Evolutionary conservation across 2,329 filamentous ascomycete species (phyloP), one percentile per base, ranked within the genome.

Genomic region (Lecanicillium sp.): DNA sequence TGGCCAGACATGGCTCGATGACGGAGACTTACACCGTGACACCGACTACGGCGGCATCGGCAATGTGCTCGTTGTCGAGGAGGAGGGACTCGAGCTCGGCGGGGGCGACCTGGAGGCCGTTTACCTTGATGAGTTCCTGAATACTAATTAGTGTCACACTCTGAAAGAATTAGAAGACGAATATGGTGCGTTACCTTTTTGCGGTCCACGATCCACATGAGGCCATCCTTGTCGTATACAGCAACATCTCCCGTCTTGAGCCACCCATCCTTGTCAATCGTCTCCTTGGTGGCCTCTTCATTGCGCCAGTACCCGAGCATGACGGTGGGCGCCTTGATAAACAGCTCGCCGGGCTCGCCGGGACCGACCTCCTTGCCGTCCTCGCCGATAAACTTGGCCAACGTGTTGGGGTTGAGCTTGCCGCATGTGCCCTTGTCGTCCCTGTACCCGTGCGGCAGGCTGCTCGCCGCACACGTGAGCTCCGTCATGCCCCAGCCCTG

Each of bases 401-500:
- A 73, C 49, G 67, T 70, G 54, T 81, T 81, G 3, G 78, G 70
- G 42, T 71, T 59, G 24, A 82, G 60, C 52, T 74, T 41, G 5
- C 79, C 79, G 0, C 81, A 77, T 37, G 67, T 69, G 3, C 73
- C 72, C 11, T 66, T 69, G 30, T 66, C 59, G 46, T 68, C 66
- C 3, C 35, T 23, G 27, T 36, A 14, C 55, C 56, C 45, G 53
- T 52, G 62, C 1, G 70, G 67, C 7, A 75, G 63, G 37, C 68
- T 68, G 14, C 72, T 62, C 1, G 66, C 71, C 6, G 62, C 66
- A 44, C 64, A 68, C 3, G 65, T 67, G 14, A 67, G 64, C 60
- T 83, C 79, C 0, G 79, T 82, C 79, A 83, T 81, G 4, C 79
- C 79, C 72, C 77, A 81, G 1, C 75, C 78, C 55, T 79, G 78